Base-by-base conservation (phyloP, 208 protist species). In the Crithidia bombi region DNA sequence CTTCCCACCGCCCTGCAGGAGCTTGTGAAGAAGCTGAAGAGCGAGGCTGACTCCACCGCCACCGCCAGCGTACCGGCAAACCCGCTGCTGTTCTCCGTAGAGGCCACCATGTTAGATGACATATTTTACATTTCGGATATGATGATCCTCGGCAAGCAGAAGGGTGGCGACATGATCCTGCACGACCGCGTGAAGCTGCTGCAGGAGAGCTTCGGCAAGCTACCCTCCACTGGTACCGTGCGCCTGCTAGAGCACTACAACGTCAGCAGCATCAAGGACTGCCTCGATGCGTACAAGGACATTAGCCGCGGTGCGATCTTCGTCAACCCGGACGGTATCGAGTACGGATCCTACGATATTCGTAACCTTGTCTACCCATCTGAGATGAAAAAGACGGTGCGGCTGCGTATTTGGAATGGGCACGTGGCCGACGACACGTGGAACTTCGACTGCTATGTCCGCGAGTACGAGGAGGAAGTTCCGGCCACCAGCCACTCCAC, bases 71-170 rank as follows among this genome's bases (percentile, higher is more conserved):
- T 25, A 43, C 64, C 73, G 2, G 32, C 62, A 11, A 43, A 30
- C n/a, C 38, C 25, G 19, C 21, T 78, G 15, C 61, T 80, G 21
- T 93, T 95, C 72, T 92, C 83, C 49, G 73, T 95, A 32, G 87
- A 95, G 69, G 90, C 87, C 5, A 82, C 83, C 19, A 83, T 92
- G 76, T 54, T 82, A 17, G 59, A 86, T 14, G 69, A 81, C 54
- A 59, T 73, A n/a, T 76, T 95, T 10, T 92, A 95, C 79, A 86
- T 95, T 43, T 88, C 86, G 2, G 90, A 95, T 64, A 77, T 95
- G 70, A 83, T 95, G 70, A 30, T 86, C 30, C 43, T 95, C 17
- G 87, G 82, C 56, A 66, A 59, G 46, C 56, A 80, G 25, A 54
- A 80, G 15, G 90, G 87, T 4, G 73, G 72, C 1, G 63, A 85